Evolutionary conservation across 345 rosid genomes (phyloP).

Genomic region (Mercurialis annua): DNA sequence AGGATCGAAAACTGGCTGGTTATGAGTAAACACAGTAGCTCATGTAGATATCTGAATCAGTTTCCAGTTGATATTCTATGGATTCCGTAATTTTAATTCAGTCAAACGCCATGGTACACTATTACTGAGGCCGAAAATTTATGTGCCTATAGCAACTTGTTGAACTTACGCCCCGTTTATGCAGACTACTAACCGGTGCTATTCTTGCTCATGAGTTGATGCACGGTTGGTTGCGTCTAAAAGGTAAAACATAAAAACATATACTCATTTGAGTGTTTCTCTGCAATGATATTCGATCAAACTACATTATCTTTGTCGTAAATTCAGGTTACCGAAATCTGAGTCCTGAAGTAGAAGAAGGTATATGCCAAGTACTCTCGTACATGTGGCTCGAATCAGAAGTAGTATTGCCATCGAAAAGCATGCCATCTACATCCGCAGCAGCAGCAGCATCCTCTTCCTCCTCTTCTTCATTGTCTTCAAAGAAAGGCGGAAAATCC

Average conservation of each 20-base stretch:
- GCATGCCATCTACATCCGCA: conserved; percentile 48
- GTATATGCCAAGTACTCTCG: conserved; percentile 89
- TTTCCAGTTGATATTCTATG: too few relatives aligned
- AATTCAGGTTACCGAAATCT: conserved; percentile 74
- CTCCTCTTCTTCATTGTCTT: conserved; percentile 41
- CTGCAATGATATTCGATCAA: not conserved
- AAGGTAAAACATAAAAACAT: conserved; percentile 44
- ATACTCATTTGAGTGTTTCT: not conserved
- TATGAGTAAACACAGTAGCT: too few relatives aligned
- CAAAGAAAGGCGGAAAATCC: conserved; percentile 76
- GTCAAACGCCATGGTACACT: too few relatives aligned
- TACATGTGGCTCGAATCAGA: conserved; percentile 97
- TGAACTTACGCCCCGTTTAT: not conserved
- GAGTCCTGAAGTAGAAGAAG: conserved; percentile 90
- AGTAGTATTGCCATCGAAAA: conserved; percentile 67
- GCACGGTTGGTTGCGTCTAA: conserved; percentile 94
- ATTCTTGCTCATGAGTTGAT: conserved; percentile 90
- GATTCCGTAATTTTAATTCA: too few relatives aligned
- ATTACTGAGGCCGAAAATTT: too few relatives aligned
- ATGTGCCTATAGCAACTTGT: too few relatives aligned
- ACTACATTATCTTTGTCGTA: not conserved
- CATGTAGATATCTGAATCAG: too few relatives aligned
- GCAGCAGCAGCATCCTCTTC: conserved; percentile 49
- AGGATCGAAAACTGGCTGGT: too few relatives aligned
- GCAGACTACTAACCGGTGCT: conserved; percentile 90